These are phyloP conservation scores for Boletus pseudopeckii DNA, from an alignment of 768 basidiomycete species.

Conservation along the genomic window DNA sequence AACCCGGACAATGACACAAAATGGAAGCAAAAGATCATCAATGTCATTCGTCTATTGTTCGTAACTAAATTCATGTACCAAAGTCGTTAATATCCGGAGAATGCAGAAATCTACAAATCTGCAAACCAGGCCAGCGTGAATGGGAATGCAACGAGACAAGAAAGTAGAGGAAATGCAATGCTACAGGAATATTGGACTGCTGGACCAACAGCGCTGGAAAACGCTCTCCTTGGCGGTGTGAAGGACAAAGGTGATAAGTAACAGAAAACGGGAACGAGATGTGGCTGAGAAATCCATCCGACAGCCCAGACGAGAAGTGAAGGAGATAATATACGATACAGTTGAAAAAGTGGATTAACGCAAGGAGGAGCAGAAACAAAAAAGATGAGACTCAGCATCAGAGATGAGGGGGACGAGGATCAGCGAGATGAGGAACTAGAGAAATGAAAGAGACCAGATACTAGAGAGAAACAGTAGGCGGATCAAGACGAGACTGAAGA, in stretches of 20 bases:
- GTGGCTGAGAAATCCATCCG: constrained; percentile 32
- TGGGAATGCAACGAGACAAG: constrained; percentile 11
- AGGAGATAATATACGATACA: constrained; percentile 33
- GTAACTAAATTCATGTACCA: constrained; percentile 25
- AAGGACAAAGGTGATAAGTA: constrained; percentile 37
- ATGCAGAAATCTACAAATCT: constrained; percentile 35
- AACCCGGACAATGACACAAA: not conserved
- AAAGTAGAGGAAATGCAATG: constrained; percentile 30
- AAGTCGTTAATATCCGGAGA: constrained; percentile 19
- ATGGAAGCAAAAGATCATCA: constrained; percentile 21
- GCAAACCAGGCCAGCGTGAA: constrained; percentile 15
- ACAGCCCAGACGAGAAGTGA: constrained; percentile 26
- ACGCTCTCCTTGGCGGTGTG: constrained; percentile 33
- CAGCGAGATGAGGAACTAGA: constrained; percentile 9
- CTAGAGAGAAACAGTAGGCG: constrained; percentile 18
- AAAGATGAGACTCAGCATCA: constrained; percentile 10
- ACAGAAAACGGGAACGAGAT: constrained; percentile 17
- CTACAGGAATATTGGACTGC: constrained; percentile 32
- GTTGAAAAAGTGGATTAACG: constrained; percentile 26
- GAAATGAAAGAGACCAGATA: constrained; percentile 4
- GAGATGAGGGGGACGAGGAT: constrained; percentile 14
- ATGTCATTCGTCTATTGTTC: constrained; percentile 23
- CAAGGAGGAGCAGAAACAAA: constrained; percentile 30
- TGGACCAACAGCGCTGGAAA: constrained; percentile 29
- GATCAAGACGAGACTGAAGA: constrained; percentile 28